phyloP scores from a whole-genome alignment of 1,284 basidiomycete species.

The Fomitopsis schrenkii region DNA sequence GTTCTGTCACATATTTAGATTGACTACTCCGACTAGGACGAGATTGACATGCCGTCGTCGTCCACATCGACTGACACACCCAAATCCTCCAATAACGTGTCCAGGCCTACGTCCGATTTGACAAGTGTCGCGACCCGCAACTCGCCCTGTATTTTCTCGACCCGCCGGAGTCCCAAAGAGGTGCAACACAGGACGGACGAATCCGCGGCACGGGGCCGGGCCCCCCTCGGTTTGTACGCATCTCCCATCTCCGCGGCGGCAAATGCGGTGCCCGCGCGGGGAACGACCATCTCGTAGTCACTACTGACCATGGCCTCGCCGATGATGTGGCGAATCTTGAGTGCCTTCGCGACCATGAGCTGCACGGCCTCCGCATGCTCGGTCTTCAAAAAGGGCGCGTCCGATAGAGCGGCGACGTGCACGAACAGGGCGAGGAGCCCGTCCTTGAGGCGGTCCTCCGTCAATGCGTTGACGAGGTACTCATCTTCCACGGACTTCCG shows the following conservation, averaged over 20 bases:
- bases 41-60: too few relatives aligned
- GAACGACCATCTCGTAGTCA: constrained; percentile 37
- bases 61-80: too few relatives aligned
- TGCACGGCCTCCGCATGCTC: constrained; percentile 24
- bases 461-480: constrained; percentile 20
- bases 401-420: constrained; percentile 39
- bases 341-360: constrained; percentile 38
- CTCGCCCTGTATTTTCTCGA: too few relatives aligned
- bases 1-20: constrained; percentile 23
- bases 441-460: constrained; percentile 16
- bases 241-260: constrained; percentile 22
- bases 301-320: constrained; percentile 40
- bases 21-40: neutral
- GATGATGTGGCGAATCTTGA: constrained; percentile 45
- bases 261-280: constrained; percentile 33
- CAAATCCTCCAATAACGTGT: too few relatives aligned
- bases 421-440: constrained; percentile 39
- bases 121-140: too few relatives aligned
- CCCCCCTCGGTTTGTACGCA: too few relatives aligned
- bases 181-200: too few relatives aligned
- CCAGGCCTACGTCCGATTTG: too few relatives aligned
- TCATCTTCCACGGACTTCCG: constrained; percentile 34
- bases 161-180: too few relatives aligned
- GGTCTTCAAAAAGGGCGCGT: constrained; percentile 21
- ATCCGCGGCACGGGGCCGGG: too few relatives aligned